Evolutionary conservation across 2,329 filamentous ascomycete genomes (phyloP).

Genomic region (Verruconis gallopava): DNA sequence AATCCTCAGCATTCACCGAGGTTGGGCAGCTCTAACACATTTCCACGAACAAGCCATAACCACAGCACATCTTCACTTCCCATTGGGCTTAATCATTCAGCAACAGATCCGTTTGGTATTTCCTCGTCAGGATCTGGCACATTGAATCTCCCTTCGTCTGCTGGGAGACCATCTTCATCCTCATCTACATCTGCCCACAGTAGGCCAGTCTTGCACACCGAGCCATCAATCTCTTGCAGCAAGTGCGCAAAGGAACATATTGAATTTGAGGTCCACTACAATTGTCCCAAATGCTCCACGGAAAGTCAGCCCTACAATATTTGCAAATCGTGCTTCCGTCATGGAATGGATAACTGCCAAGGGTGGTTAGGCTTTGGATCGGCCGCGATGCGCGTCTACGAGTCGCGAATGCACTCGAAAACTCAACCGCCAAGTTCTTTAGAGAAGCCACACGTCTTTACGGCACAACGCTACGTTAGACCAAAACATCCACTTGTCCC

Average conservation of each 20-base stretch:
- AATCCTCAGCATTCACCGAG: slow-evolving; percentile 6
- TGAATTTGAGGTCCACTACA: slow-evolving; percentile 77
- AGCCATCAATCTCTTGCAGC: slow-evolving; percentile 63
- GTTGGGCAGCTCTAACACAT: slow-evolving; percentile 1
- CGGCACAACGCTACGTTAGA: slow-evolving; percentile 31
- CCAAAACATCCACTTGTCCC: slow-evolving; percentile 17
- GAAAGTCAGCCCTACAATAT: slow-evolving; percentile 60
- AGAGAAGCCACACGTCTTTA: slow-evolving; percentile 41
- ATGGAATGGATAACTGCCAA: slow-evolving; percentile 61
- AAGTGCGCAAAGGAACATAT: slow-evolving; percentile 60
- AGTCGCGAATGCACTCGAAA: slow-evolving; percentile 27
- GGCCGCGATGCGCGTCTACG: slow-evolving; percentile 55
- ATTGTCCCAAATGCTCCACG: slow-evolving; percentile 54
- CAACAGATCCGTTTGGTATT: background rate
- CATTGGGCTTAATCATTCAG: background rate
- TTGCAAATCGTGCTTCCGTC: slow-evolving; percentile 68
- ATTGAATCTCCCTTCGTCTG: slow-evolving; percentile 12
- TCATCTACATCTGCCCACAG: slow-evolving; percentile 18
- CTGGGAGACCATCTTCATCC: slow-evolving; percentile 12
- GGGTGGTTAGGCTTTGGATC: slow-evolving; percentile 84
- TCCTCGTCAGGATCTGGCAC: slow-evolving; percentile 7
- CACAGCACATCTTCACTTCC: slow-evolving; percentile 18
- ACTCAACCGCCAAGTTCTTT: slow-evolving; percentile 26
- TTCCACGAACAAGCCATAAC: slow-evolving; percentile 14
- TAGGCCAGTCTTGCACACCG: slow-evolving; percentile 37